Evolutionary conservation across 2,329 filamentous ascomycete species (phyloP).

Genomic region (Stachybotrys chlorohalonatus): DNA sequence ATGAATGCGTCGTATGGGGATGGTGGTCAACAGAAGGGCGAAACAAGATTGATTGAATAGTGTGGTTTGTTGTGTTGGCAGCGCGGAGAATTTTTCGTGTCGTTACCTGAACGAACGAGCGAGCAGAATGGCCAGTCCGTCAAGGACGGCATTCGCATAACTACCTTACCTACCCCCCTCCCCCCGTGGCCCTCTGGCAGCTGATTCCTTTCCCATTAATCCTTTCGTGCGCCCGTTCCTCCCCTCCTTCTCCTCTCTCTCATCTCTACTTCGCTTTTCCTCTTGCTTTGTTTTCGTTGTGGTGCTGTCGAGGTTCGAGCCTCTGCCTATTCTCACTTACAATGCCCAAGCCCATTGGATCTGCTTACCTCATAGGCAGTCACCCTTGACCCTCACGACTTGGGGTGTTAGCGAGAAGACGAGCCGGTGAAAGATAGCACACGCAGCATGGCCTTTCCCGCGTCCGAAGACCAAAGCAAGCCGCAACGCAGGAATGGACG

Average conservation of each 20-base stretch:
- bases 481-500: neutral
- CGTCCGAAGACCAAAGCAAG: neutral
- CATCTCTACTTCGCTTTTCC: slow-evolving; percentile 12
- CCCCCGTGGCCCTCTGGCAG: slow-evolving; percentile 20
- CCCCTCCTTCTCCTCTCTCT: slow-evolving; percentile 4
- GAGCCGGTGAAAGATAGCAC: neutral
- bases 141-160: slow-evolving; percentile 22
- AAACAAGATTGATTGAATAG: neutral
- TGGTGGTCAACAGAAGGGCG: neutral
- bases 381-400: neutral
- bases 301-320: neutral
- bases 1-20: neutral
- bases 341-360: neutral
- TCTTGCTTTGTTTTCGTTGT: slow-evolving; percentile 1
- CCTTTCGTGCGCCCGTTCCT: slow-evolving; percentile 8
- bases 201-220: slow-evolving; percentile 12
- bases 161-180: slow-evolving; percentile 27
- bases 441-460: too few relatives aligned
- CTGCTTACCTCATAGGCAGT: neutral
- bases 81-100: slow-evolving; percentile 6
- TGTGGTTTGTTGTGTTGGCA: slow-evolving; percentile 1
- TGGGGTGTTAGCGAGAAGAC: slow-evolving; percentile 7
- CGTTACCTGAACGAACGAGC: neutral
- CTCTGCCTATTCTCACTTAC: neutral
- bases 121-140: neutral